Conservation (phyloP, 1,139 yeast species). For the Yarrowia galli region DNA sequence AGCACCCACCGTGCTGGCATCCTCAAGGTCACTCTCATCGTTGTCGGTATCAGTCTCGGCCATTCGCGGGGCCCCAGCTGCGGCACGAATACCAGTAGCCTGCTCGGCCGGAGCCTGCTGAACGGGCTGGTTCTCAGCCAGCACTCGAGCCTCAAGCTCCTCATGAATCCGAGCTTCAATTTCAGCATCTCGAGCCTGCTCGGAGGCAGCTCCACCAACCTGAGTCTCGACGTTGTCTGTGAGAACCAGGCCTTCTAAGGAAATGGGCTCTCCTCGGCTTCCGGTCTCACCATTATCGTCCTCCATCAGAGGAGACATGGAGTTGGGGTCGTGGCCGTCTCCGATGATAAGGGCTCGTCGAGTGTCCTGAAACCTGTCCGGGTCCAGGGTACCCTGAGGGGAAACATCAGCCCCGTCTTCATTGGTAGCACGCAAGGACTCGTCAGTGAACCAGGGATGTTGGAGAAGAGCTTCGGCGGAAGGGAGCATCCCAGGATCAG, state of each 20-base stretch:
- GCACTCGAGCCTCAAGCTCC: conserved; percentile 17
- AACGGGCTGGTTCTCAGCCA: conserved; percentile 26
- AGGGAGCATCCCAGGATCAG: conserved; percentile 72
- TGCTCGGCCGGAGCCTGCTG: conserved; percentile 32
- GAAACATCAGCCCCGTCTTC: neutral
- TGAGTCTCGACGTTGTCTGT: neutral
- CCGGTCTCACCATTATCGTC: conserved; percentile 16
- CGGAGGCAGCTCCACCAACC: conserved; percentile 24
- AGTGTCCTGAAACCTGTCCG: conserved; percentile 10
- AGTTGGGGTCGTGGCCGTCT: conserved; percentile 14
- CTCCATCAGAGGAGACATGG: conserved; percentile 21
- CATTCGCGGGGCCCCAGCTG: conserved; percentile 18
- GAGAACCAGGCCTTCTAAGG: conserved; percentile 20
- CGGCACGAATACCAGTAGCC: conserved; percentile 26
- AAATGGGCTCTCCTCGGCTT: conserved; percentile 31
- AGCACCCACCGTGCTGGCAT: conserved; percentile 52
- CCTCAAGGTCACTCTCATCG: conserved; percentile 43
- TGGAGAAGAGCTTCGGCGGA: conserved; percentile 78
- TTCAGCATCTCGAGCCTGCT: conserved; percentile 18
- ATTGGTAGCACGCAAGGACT: neutral
- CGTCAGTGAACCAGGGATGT: conserved; percentile 67
- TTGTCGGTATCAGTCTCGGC: conserved; percentile 43
- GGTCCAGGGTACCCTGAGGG: conserved; percentile 2
- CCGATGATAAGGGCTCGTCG: neutral
- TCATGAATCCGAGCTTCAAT: conserved; percentile 20